Percentiles rank a stretch among this genome's conserved stretches.
These are phyloP conservation scores for Aspergillus felis DNA, from an alignment of 2,329 filamentous ascomycete genomes.

Conservation along the genomic window DNA sequence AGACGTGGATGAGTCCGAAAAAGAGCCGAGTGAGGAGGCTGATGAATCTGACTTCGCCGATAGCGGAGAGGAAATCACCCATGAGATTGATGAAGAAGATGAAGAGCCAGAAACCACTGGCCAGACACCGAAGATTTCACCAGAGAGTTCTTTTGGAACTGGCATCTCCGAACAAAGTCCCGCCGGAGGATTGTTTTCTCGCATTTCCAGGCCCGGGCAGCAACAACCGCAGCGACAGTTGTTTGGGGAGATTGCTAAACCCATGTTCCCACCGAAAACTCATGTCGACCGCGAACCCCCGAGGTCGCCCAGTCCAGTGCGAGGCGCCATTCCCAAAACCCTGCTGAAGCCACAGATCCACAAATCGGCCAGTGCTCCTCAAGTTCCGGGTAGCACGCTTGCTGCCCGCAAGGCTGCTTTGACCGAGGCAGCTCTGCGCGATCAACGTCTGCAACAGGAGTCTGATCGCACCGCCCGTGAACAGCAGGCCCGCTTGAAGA, in stretches of 20 bases:
- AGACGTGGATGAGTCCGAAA: conserved; percentile 31
- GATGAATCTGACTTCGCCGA: conserved; percentile 43
- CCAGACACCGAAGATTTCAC: conserved; percentile 38
- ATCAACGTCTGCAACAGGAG: conserved; percentile 20
- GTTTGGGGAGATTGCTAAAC: conserved; percentile 45
- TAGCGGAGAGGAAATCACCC: conserved; percentile 45
- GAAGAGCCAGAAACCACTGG: conserved; percentile 25
- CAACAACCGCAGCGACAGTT: conserved; percentile 29
- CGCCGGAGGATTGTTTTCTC: conserved; percentile 39
- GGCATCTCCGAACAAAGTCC: conserved; percentile 33
- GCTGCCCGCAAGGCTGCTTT: conserved; percentile 39
- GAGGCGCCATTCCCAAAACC: conserved; percentile 25
- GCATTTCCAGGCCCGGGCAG: conserved; percentile 28
- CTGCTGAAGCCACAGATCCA: conserved; percentile 29
- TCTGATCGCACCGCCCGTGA: conserved; percentile 22
- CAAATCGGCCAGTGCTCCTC: conserved; percentile 38
- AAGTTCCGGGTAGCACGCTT: conserved; percentile 35
- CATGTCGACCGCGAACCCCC: conserved; percentile 33
- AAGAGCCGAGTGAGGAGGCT: conserved; percentile 22
- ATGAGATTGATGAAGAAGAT: conserved; percentile 33
- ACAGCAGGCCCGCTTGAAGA: conserved; percentile 26
- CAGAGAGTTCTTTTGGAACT: conserved; percentile 43
- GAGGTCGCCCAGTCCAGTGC: conserved; percentile 46
- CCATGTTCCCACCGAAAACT: conserved; percentile 32
- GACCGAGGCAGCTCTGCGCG: conserved; percentile 29